Conservation (phyloP, 208 protist genomes). For the Entamoeba dispar region DNA sequence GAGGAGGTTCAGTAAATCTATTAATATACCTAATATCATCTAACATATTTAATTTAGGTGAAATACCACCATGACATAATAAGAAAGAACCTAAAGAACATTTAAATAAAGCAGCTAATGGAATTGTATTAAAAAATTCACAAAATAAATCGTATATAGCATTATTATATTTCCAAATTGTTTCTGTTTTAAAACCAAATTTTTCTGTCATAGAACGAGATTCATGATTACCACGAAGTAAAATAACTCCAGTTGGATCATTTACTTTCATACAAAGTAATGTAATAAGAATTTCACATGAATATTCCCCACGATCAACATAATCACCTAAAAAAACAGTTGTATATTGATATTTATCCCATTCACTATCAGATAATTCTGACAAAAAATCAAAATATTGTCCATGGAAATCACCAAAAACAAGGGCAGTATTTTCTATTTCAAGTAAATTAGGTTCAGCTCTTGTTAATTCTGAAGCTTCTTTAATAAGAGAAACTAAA, state of each 20-base stretch:
- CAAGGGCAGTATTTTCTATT: background rate
- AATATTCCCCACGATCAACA: conserved; percentile 21
- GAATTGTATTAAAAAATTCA: conserved; percentile 16
- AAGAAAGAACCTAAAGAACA: conserved; percentile 1
- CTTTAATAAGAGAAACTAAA: background rate
- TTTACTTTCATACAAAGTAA: conserved; percentile 13
- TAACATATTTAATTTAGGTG: background rate
- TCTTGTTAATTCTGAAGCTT: background rate
- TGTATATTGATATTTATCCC: background rate
- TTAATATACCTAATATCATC: conserved; percentile 25
- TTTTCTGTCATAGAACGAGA: conserved; percentile 4
- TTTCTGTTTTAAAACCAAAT: conserved; percentile 15
- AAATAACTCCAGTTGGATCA: background rate
- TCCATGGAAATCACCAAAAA: conserved; percentile 19
- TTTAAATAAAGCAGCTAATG: conserved; percentile 9
- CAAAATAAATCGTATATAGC: background rate
- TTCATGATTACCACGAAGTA: conserved; percentile 25
- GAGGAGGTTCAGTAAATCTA: conserved; percentile 26
- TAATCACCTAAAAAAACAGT: conserved; percentile 29
- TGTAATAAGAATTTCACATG: conserved; percentile 11
- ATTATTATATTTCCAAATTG: background rate
- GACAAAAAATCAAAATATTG: conserved; percentile 24
- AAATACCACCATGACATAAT: conserved; percentile 18
- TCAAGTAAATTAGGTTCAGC: background rate
- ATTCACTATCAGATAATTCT: conserved; percentile 10